Percentiles rank a stretch among this genome's conserved stretches.
Conservation (phyloP, 2,329 filamentous ascomycete species). For the Phyllosticta citribraziliensis region DNA sequence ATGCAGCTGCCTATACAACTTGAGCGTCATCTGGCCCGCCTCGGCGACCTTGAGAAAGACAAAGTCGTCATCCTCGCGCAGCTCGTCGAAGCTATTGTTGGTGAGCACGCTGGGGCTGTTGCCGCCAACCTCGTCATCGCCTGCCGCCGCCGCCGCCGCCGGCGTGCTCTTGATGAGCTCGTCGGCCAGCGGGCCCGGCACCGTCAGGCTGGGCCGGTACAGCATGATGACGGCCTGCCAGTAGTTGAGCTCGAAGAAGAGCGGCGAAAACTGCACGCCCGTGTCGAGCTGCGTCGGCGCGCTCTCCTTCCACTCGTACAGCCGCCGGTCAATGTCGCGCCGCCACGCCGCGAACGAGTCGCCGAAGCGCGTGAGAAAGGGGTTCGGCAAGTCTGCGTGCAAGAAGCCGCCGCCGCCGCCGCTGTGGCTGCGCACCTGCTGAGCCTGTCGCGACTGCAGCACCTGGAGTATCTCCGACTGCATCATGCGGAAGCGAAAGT, state of each 20-base stretch:
- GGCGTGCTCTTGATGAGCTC: constrained; percentile 54
- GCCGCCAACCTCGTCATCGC: constrained; percentile 39
- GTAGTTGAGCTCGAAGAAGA: constrained; percentile 91
- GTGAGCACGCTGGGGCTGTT: constrained; percentile 49
- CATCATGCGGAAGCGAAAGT: constrained; percentile 76
- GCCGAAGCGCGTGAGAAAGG: constrained; percentile 67
- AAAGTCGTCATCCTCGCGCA: constrained; percentile 70
- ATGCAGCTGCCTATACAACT: constrained; percentile 83
- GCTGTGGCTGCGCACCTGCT: constrained; percentile 60
- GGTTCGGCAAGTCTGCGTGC: constrained; percentile 69
- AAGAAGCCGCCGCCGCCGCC: constrained; percentile 61
- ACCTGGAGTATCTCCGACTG: constrained; percentile 96
- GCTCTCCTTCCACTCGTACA: constrained; percentile 78
- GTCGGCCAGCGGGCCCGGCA: constrained; percentile 73
- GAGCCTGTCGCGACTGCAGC: constrained; percentile 81
- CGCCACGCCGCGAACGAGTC: constrained; percentile 83
- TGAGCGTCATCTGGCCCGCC: constrained; percentile 84
- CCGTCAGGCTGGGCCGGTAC: constrained; percentile 80
- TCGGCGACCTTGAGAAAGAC: constrained; percentile 93
- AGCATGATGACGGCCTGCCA: constrained; percentile 97
- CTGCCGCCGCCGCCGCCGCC: neutral
- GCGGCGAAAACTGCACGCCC: constrained; percentile 77
- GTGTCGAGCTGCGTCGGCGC: constrained; percentile 70
- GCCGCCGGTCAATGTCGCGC: constrained; percentile 70
- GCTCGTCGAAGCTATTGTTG: constrained; percentile 47